phyloP scores from a whole-genome alignment of 2,329 filamentous ascomycete species.

The Clonostachys solani region DNA sequence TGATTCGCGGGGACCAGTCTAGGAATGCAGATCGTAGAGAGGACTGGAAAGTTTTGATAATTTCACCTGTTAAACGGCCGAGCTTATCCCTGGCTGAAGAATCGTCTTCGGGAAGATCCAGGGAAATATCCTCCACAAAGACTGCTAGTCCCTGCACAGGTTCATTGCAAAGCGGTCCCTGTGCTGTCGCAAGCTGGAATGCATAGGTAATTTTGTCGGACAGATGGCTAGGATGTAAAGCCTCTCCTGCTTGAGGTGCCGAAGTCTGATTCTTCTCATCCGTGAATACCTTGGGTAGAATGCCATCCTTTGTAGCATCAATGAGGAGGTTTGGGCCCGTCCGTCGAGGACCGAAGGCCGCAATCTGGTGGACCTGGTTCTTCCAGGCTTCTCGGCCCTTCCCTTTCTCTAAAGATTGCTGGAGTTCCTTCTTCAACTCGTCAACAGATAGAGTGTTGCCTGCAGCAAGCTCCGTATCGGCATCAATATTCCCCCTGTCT shows the following conservation, averaged over 20 bases:
- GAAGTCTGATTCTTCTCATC: slow-evolving; percentile 18
- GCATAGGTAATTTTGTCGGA: slow-evolving; percentile 89
- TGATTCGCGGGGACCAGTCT: slow-evolving; percentile 92
- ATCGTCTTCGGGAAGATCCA: slow-evolving; percentile 51
- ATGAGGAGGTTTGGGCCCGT: slow-evolving; percentile 87
- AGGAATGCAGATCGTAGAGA: slow-evolving; percentile 83
- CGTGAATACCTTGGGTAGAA: slow-evolving; percentile 67
- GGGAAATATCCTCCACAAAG: slow-evolving; percentile 74
- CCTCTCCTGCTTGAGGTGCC: slow-evolving; percentile 37
- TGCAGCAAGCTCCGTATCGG: slow-evolving; percentile 54
- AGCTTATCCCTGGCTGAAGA: slow-evolving; percentile 60
- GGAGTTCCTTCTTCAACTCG: slow-evolving; percentile 74
- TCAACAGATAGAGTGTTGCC: slow-evolving; percentile 61
- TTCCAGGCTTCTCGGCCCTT: slow-evolving; percentile 73
- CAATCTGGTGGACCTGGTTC: slow-evolving; percentile 72
- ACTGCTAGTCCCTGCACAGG: slow-evolving; percentile 91
- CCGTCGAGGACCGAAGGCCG: slow-evolving; percentile 83
- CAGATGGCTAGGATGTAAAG: slow-evolving; percentile 62
- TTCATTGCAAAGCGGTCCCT: slow-evolving; percentile 89
- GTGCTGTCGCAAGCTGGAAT: slow-evolving; percentile 86
- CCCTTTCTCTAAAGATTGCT: slow-evolving; percentile 61
- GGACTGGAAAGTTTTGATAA: slow-evolving; percentile 84
- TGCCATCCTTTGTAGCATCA: slow-evolving; percentile 69
- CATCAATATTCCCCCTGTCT: slow-evolving; percentile 36
- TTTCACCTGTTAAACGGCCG: slow-evolving; percentile 83